Conservation (phyloP, 1,284 basidiomycete genomes). For the Termitomyces sp. region DNA sequence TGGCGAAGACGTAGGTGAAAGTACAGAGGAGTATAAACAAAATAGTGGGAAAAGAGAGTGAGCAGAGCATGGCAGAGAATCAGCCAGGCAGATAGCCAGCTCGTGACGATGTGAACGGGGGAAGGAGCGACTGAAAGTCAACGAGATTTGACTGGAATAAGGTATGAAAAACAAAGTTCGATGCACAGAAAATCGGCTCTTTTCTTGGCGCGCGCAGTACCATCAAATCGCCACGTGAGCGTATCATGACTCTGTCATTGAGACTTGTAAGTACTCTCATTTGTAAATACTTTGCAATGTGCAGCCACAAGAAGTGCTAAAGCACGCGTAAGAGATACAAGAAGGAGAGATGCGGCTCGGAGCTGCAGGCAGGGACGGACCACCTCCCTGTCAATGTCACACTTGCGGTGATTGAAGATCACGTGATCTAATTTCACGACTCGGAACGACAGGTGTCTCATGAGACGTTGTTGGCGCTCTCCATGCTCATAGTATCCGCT, state of each 20-base stretch:
- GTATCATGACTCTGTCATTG: no score
- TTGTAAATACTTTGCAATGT: no score
- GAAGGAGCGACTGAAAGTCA: neutral
- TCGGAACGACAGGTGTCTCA: no score
- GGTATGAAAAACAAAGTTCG: neutral
- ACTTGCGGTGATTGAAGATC: no score
- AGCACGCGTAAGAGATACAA: neutral
- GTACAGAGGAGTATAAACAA: constrained; percentile 13
- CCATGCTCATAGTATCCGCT: constrained; percentile 16
- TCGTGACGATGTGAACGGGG: neutral
- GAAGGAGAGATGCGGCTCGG: no score
- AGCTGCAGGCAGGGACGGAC: no score
- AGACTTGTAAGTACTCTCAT: no score
- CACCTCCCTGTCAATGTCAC: no score
- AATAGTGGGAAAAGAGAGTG: constrained; percentile 1
- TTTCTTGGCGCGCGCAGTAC: neutral
- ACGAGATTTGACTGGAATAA: neutral
- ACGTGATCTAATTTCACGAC: neutral
- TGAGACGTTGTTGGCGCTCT: neutral
- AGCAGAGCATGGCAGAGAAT: constrained; percentile 9
- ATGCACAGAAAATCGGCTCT: neutral
- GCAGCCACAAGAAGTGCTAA: neutral
- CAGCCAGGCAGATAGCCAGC: neutral
- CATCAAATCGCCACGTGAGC: neutral
- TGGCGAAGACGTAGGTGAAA: constrained; percentile 19